These are phyloP conservation scores for Henckelia pumila DNA, from an alignment of 257 asterid species.

Conservation along the genomic window DNA sequence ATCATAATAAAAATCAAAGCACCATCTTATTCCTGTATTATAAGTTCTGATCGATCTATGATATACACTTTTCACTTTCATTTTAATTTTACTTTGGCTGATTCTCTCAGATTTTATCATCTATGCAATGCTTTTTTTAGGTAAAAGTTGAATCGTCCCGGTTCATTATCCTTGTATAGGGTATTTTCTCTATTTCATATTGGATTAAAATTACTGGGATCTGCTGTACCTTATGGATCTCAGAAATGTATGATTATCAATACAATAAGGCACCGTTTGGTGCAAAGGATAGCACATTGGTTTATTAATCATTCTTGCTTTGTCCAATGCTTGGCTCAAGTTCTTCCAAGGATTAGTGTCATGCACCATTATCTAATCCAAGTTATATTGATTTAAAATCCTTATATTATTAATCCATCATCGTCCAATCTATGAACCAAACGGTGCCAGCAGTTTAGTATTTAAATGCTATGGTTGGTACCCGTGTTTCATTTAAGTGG, in stretches of 20 bases:
- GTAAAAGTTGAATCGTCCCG: background rate
- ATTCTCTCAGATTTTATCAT: background rate
- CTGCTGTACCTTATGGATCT: background rate
- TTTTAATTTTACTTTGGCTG: background rate
- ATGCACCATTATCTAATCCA: too few species aligned
- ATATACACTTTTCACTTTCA: background rate
- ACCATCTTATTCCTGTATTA: background rate
- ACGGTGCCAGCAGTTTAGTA: too few species aligned
- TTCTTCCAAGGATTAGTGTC: too few species aligned
- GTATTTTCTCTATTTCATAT: slow-evolving; percentile 8
- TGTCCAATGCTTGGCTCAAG: too few species aligned
- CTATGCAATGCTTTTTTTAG: slow-evolving; percentile 1
- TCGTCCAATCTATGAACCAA: too few species aligned
- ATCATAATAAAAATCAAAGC: background rate
- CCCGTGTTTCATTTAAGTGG: slow-evolving; percentile 5
- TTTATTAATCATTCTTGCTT: too few species aligned
- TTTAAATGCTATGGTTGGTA: slow-evolving; percentile 16
- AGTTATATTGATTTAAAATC: too few species aligned
- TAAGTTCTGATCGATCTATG: background rate
- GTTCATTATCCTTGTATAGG: background rate
- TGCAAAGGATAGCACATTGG: too few species aligned
- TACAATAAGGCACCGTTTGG: too few species aligned
- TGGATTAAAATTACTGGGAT: background rate
- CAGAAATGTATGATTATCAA: background rate
- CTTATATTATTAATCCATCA: too few species aligned